Evolutionary conservation across 257 asterid species (phyloP).

Genomic region (Primulina huaijiensis): DNA sequence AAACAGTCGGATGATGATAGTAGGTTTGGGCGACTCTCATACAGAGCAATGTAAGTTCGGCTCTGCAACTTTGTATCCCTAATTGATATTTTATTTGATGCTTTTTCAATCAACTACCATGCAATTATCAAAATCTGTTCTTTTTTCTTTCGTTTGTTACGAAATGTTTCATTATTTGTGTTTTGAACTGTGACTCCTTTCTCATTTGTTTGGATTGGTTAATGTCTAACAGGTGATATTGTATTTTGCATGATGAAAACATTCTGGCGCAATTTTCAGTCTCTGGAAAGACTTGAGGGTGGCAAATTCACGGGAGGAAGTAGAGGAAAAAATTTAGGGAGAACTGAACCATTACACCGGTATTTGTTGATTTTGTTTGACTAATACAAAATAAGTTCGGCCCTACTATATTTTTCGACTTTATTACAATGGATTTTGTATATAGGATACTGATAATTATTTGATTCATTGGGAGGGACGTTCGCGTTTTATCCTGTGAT

Average conservation of each 20-base stretch:
- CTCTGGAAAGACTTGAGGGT: conserved; percentile 67
- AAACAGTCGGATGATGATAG: conserved; percentile 28
- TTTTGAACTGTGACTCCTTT: not conserved
- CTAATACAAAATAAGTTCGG: not conserved
- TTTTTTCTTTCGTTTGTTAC: not conserved
- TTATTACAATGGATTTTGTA: not conserved
- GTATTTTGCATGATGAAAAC: conserved; percentile 81
- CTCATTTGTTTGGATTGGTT: conserved; percentile 12
- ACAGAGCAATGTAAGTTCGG: conserved; percentile 71
- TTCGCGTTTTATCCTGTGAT: not conserved
- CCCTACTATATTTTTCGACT: not conserved
- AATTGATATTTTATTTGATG: not conserved
- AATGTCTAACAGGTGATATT: conserved; percentile 62
- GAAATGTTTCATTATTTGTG: not conserved
- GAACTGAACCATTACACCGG: conserved; percentile 50
- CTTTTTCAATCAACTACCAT: not conserved
- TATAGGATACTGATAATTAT: no score
- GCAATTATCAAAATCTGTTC: no score
- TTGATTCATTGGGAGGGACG: not conserved
- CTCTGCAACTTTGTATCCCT: conserved; percentile 17
- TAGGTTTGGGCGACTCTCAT: conserved; percentile 57
- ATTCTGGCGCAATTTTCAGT: conserved; percentile 74
- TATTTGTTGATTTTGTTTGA: conserved; percentile 21
- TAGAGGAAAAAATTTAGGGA: conserved; percentile 88
- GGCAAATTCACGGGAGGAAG: conserved; percentile 87